Conservation (phyloP, 176 grass and related monocot genomes). For the Pontederia crassipes region DNA sequence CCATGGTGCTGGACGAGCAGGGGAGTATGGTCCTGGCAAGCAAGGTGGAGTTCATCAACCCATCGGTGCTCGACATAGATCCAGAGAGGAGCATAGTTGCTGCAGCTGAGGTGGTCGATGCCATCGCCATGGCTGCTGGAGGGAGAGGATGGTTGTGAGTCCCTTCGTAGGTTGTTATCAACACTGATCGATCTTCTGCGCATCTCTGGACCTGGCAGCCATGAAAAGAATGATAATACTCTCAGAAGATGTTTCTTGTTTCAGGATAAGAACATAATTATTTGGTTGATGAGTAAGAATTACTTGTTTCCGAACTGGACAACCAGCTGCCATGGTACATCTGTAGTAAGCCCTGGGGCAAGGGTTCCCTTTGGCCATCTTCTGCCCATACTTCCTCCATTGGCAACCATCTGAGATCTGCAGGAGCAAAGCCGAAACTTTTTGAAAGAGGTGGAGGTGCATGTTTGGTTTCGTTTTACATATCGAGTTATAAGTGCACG, state of each 20-base stretch:
- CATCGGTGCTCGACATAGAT: conserved; percentile 55
- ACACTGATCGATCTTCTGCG: conserved; percentile 61
- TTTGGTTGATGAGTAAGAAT: background rate
- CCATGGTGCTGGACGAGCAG: conserved; percentile 56
- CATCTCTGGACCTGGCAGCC: conserved; percentile 68
- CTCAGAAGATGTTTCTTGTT: background rate
- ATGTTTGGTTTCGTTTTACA: too few relatives aligned
- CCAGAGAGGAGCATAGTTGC: conserved; percentile 83
- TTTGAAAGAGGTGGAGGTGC: background rate
- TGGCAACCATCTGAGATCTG: conserved; percentile 93
- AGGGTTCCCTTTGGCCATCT: conserved; percentile 94
- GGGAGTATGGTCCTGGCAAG: conserved; percentile 57
- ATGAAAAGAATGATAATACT: background rate
- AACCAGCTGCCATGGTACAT: conserved; percentile 83
- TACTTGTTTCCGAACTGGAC: conserved; percentile 96
- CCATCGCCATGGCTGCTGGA: conserved; percentile 89
- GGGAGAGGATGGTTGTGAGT: conserved; percentile 88
- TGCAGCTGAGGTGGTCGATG: conserved; percentile 64
- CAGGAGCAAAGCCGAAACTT: background rate
- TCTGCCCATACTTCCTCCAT: conserved; percentile 97
- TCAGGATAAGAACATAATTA: too few relatives aligned
- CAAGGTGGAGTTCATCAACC: conserved; percentile 44
- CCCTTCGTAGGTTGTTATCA: conserved; percentile 94
- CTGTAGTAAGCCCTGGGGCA: conserved; percentile 92
- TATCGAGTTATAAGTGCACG: conserved; percentile 1